These are phyloP conservation scores for Santalum album DNA, from an alignment of 164 flowering plant species.

Conservation along the genomic window DNA sequence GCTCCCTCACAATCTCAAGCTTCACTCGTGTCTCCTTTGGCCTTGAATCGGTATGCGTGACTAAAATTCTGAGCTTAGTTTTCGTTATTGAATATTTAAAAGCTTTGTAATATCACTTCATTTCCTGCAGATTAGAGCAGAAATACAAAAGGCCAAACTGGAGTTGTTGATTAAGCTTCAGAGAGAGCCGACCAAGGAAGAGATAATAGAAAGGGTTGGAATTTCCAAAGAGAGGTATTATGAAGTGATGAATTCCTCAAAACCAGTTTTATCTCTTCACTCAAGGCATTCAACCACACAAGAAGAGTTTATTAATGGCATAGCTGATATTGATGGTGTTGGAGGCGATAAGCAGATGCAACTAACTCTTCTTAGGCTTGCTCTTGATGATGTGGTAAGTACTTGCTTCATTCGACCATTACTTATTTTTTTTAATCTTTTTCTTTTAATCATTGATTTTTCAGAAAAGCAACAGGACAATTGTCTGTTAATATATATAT, in stretches of 20 bases:
- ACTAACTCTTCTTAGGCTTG: conserved; percentile 87
- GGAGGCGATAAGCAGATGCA: conserved; percentile 58
- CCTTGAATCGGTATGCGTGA: conserved; percentile 70
- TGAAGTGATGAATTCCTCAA: conserved; percentile 74
- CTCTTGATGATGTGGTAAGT: conserved; percentile 96
- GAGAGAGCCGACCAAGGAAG: conserved; percentile 74
- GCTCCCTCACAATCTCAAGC: conserved; percentile 81
- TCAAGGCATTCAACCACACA: conserved; percentile 57
- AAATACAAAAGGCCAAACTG: conserved; percentile 65
- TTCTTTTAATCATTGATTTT: too few species aligned
- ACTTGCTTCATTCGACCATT: background rate
- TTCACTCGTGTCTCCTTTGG: conserved; percentile 81
- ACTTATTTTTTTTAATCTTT: background rate
- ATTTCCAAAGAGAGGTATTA: conserved; percentile 72
- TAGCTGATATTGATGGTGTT: conserved; percentile 68
- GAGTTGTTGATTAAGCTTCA: conserved; percentile 54
- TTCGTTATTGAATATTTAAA: too few species aligned
- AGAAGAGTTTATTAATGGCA: conserved; percentile 73
- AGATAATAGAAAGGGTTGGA: conserved; percentile 56
- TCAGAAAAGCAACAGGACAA: too few species aligned
- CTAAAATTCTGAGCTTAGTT: too few species aligned
- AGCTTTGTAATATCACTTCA: background rate
- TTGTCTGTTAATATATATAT: too few species aligned
- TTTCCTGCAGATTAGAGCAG: conserved; percentile 59
- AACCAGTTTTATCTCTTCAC: conserved; percentile 68